Base-by-base conservation (phyloP, 495 filamentous ascomycete genomes). In the Achaetomiella virescens region DNA sequence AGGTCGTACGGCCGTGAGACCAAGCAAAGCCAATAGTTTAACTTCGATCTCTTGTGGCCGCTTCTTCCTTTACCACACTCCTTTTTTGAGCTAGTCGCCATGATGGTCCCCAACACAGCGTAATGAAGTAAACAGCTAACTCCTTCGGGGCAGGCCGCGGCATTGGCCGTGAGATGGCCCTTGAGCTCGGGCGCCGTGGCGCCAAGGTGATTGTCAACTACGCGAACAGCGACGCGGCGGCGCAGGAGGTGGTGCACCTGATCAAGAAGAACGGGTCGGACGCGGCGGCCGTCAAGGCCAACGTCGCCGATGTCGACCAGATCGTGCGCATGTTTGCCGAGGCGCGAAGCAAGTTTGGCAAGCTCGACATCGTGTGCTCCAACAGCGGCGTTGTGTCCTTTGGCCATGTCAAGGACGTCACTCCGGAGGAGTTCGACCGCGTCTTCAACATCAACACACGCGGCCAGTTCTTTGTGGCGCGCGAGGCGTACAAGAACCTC, bases 391-490 rank as follows among this genome's bases (percentile, higher is more conserved):
- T 82, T 61, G 84, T 84, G 66, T 76, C 75, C 33, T 85, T 80
- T 72, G 77, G 78, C 63, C 75, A 78, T 69, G 71, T 86, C 59
- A 79, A 82, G 50, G 86, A 92, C 55, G 83, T 90, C 35, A 90
- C 88, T 1, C 77, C 82, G 47, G 84, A 84, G 61, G 82, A 86
- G 61, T 91, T 85, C 75, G 87, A 92, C 70, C 75, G 79, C 38
- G 83, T 91, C 51, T 89, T 92, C 74, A 81, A 81, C 69, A 70
- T 91, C 54, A 95, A 95, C 73, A 81, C 81, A 5, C 81, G 86
- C 1, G 89, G 81, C 2, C 89, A 92, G 70, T 91, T 91, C 79
- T 90, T 91, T 74, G 84, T 89, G 44, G 84, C 83, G 50, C 81
- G 84, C 66, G 78, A 85, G 70, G 85, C 80, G 7, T 83, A 83